phyloP scores from a whole-genome alignment of 257 asterid species.

The Scutellaria minor region DNA sequence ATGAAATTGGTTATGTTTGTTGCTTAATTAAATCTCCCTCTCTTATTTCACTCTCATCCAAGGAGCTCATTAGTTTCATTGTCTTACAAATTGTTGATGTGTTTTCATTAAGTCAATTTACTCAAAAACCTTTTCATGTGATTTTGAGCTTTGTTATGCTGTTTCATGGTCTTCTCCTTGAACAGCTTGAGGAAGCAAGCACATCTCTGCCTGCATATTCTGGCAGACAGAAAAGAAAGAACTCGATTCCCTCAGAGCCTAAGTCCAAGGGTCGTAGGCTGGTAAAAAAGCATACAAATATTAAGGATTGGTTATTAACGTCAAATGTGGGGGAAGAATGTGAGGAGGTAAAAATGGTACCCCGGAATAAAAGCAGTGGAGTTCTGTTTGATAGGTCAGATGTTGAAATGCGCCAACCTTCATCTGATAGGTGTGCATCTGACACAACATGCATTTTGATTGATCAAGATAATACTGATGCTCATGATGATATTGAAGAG shows the following conservation, averaged over 20 bases:
- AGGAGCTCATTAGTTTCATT: neutral
- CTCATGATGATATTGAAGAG: constrained; percentile 36
- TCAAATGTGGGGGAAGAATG: constrained; percentile 45
- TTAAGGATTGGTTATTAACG: constrained; percentile 41
- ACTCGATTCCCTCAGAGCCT: constrained; percentile 39
- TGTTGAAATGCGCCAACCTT: constrained; percentile 38
- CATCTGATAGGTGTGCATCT: constrained; percentile 38
- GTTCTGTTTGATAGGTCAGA: constrained; percentile 38
- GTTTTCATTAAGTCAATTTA: constrained; percentile 7
- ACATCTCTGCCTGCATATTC: constrained; percentile 36
- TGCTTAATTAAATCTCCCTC: neutral
- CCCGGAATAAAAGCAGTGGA: constrained; percentile 32
- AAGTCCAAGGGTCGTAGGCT: constrained; percentile 54
- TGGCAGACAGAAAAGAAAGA: constrained; percentile 50
- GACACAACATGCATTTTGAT: constrained; percentile 25
- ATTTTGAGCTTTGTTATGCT: constrained; percentile 18
- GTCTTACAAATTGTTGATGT: constrained; percentile 18
- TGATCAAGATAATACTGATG: constrained; percentile 35
- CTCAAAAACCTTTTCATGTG: constrained; percentile 22
- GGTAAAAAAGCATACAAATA: constrained; percentile 52
- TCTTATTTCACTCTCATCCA: neutral
- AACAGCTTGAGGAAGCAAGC: constrained; percentile 49
- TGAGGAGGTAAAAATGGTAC: constrained; percentile 26
- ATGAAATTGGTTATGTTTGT: neutral
- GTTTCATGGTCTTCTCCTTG: constrained; percentile 29